A percentile compares a stretch with the other conserved stretches of the same genome.
These are phyloP conservation scores for Dryas alaskensis DNA, from an alignment of 306 rosid genomes.

Conservation along the genomic window DNA sequence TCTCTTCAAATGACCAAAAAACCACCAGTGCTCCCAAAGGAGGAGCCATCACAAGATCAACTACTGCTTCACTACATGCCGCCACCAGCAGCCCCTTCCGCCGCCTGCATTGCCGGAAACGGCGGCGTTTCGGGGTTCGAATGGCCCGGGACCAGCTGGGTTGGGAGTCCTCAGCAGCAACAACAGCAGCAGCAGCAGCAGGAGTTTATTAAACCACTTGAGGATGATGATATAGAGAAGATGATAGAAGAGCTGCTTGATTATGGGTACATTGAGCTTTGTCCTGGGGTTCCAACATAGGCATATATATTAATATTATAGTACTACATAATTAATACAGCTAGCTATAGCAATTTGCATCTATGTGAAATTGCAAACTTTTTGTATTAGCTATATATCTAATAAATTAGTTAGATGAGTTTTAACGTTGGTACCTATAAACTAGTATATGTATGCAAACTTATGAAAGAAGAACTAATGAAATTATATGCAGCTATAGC, in stretches of 20 bases:
- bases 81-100: not conserved
- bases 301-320: not conserved
- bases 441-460: not conserved
- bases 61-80: not conserved
- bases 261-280: constrained; percentile 64
- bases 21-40: constrained; percentile 18
- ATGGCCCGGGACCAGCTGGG: constrained; percentile 38
- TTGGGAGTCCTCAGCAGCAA: constrained; percentile 14
- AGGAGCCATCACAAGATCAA: constrained; percentile 24
- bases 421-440: not conserved
- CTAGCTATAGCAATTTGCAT: constrained; percentile 4
- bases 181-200: constrained; percentile 10
- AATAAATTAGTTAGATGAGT: not conserved
- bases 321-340: not conserved
- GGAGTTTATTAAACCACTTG: constrained; percentile 48
- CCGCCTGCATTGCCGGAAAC: constrained; percentile 21
- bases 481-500: not conserved
- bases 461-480: not conserved
- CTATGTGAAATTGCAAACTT: constrained; percentile 6
- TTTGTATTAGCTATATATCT: constrained; percentile 13
- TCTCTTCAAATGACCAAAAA: constrained; percentile 64
- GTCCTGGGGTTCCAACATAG: constrained; percentile 42
- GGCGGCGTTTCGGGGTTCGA: constrained; percentile 22
- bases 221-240: constrained; percentile 77
- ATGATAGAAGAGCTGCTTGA: constrained; percentile 82